phyloP scores from a whole-genome alignment of 2,329 filamentous ascomycete genomes.

The Nothophoma quercina region DNA sequence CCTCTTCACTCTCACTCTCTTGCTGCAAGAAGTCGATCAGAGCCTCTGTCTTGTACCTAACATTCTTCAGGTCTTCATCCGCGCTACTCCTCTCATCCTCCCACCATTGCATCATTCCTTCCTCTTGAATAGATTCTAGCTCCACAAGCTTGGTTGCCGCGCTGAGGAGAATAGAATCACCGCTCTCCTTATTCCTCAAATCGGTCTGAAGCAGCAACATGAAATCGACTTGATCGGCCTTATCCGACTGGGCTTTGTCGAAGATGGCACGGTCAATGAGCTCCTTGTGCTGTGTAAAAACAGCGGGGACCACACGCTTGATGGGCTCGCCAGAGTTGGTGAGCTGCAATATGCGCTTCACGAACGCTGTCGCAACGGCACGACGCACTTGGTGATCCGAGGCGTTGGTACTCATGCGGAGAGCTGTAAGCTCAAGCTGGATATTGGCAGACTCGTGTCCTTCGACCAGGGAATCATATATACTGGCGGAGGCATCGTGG shows the following conservation, averaged over 20 bases:
- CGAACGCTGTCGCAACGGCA: conserved; percentile 85
- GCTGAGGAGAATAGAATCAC: conserved; percentile 74
- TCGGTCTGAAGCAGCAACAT: conserved; percentile 83
- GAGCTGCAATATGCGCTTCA: conserved; percentile 79
- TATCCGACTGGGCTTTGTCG: conserved; percentile 59
- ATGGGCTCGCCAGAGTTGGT: conserved; percentile 54
- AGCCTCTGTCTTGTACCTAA: conserved; percentile 76
- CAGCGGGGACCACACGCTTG: conserved; percentile 52
- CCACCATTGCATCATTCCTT: conserved; percentile 91
- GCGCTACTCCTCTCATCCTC: conserved; percentile 72
- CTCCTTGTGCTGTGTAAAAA: conserved; percentile 62
- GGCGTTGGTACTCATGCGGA: conserved; percentile 90
- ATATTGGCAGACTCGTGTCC: conserved; percentile 81
- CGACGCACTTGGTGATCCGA: conserved; percentile 87
- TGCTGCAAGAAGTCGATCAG: conserved; percentile 84
- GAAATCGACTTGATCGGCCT: conserved; percentile 83
- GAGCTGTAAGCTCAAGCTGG: conserved; percentile 89
- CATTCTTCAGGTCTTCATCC: conserved; percentile 71
- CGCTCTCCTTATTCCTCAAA: conserved; percentile 69
- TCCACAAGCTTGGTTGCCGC: conserved; percentile 86
- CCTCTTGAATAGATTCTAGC: conserved; percentile 85
- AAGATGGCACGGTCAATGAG: conserved; percentile 67
- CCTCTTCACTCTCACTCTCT: conserved; percentile 71
- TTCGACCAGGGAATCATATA: conserved; percentile 83
- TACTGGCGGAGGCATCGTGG: conserved; percentile 81